These are phyloP conservation scores for Cupressus sempervirens DNA, from an alignment of 75 land plant genomes.

Conservation along the genomic window DNA sequence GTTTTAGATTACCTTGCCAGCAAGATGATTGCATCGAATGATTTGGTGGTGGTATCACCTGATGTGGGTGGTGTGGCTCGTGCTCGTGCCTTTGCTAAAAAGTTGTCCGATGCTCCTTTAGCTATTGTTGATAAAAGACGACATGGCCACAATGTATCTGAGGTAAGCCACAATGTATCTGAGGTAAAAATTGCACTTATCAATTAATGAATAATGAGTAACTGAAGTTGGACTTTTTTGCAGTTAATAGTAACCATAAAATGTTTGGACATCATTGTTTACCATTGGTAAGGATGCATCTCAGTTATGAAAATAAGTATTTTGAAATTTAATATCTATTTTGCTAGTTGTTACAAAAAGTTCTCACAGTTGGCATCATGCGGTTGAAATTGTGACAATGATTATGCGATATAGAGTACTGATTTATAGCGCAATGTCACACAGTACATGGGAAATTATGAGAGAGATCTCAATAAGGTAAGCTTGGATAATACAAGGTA, in stretches of 20 bases:
- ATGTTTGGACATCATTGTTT: neutral
- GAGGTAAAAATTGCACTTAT: slow-evolving; percentile 43
- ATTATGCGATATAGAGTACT: neutral
- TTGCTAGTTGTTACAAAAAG: neutral
- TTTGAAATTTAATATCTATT: neutral
- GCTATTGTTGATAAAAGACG: slow-evolving; percentile 98
- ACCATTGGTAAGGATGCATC: neutral
- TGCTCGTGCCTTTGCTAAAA: slow-evolving; percentile 95
- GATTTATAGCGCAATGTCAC: neutral
- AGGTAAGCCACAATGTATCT: slow-evolving; percentile 85
- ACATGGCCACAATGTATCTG: slow-evolving; percentile 86
- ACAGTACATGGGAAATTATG: neutral
- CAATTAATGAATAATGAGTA: neutral
- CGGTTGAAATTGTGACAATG: neutral
- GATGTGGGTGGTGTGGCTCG: slow-evolving; percentile 98
- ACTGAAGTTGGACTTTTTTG: neutral
- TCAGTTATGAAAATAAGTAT: neutral
- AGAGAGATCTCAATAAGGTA: neutral
- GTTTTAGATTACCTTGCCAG: slow-evolving; percentile 94
- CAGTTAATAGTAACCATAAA: neutral
- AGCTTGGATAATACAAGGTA: neutral
- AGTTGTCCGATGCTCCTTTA: slow-evolving; percentile 90
- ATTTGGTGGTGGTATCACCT: slow-evolving; percentile 94
- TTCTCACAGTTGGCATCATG: neutral
- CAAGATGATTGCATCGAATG: slow-evolving; percentile 73